Conservation (phyloP, 2,329 filamentous ascomycete genomes). For the Aspergillus pseudoglaucus region DNA sequence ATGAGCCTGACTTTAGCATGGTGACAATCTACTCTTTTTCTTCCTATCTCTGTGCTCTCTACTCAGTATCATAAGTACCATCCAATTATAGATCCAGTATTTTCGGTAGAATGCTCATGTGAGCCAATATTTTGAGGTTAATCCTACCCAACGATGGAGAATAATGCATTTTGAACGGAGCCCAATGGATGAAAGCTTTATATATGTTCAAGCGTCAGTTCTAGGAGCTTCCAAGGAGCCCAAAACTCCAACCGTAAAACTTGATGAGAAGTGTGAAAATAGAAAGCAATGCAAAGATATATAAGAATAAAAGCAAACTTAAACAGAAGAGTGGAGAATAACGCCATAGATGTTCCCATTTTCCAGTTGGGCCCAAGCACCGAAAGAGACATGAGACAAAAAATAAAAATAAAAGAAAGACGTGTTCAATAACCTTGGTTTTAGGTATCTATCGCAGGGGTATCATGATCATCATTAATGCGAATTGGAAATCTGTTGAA, state of each 20-base stretch:
- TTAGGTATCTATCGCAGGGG: slow-evolving; percentile 18
- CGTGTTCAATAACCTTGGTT: slow-evolving; percentile 5
- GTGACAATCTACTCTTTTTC: not conserved
- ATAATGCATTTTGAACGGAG: not conserved
- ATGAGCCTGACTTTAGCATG: slow-evolving; percentile 10
- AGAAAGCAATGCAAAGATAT: not conserved
- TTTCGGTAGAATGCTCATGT: not conserved
- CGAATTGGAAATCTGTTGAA: not conserved
- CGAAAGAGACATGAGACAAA: not conserved
- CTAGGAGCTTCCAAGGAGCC: not conserved
- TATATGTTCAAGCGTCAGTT: not conserved
- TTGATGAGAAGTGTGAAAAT: not conserved
- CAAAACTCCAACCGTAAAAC: not conserved
- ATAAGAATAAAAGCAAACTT: not conserved
- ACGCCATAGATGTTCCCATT: not conserved
- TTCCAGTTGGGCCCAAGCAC: not conserved
- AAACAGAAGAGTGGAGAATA: slow-evolving; percentile 1
- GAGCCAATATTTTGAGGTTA: not conserved
- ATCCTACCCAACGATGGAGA: not conserved
- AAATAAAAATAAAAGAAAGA: slow-evolving; percentile 3
- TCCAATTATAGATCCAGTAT: not conserved
- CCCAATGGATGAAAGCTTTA: not conserved
- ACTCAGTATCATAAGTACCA: not conserved
- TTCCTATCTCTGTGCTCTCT: not conserved
- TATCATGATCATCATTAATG: slow-evolving; percentile 22